Evolutionary conservation across 768 basidiomycete species (phyloP), one percentile per base, ranked within the genome.

Genomic region (Termitomyces sp.): DNA sequence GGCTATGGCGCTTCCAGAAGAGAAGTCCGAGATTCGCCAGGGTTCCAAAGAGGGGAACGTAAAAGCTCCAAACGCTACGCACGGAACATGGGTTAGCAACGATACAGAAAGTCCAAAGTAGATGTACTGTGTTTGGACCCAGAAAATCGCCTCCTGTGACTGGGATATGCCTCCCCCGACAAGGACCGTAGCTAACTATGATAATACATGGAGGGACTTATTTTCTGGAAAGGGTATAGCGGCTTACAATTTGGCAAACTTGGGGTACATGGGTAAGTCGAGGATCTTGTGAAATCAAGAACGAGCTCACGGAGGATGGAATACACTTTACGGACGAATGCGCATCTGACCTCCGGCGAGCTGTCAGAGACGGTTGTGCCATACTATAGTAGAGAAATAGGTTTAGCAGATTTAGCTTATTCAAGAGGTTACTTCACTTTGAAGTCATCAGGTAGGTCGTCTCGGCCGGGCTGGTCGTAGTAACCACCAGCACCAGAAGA

Each of bases 291-390:
- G 18, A 22, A 40, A 46, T 28, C 45, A 33, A 52, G n/a, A 16
- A n/a, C 26, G 43, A 52, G 76, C 89, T 79, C 66, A 93, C 92
- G 86, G 3, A 98, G 83, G 65, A 96, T 93, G 30, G 82, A 84
- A 72, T 93, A 96, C 36, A 94, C 90, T 77, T 97, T 97, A 68
- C 92, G 82, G 56, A 98, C 78, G 72, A 98, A 98, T 5, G 86
- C 91, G 61, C 84, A 81, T 53, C 92, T 79, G 66, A 98, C 88
- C 66, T 92, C 87, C 3, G 78, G 71, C 11, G 88, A 81, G 59
- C 88, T 88, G 59, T 92, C 91, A 1, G 84, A 81, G 14, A 93
- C 92, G 1, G 84, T 84, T 1, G 87, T 85, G 2, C 92, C 92
- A 66, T 93, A 93, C 90, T 92, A 57, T 9, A 56, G 59, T 52